phyloP scores from a whole-genome alignment of 495 filamentous ascomycete genomes.

The Penicillium soppii region DNA sequence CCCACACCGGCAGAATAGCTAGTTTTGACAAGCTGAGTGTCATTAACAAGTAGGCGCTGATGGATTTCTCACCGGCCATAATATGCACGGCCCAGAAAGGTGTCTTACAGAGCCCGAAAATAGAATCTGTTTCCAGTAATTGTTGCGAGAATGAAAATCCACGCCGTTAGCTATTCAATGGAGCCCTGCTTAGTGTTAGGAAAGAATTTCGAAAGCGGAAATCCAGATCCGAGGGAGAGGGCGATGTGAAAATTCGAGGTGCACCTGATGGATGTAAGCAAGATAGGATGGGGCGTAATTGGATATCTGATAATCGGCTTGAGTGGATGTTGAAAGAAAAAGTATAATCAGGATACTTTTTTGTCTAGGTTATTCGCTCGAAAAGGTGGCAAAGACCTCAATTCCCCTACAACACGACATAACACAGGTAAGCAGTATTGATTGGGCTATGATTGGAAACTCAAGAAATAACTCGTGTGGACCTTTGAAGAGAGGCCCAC shows the following conservation, averaged over 20 bases:
- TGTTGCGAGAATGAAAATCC: not conserved
- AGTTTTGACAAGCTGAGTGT: no score
- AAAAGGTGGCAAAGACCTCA: no score
- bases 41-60: not conserved
- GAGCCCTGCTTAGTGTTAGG: not conserved
- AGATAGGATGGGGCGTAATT: not conserved
- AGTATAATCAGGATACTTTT: not conserved
- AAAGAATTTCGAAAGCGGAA: not conserved
- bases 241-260: not conserved
- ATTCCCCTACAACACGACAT: no score
- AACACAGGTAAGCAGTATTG: not conserved
- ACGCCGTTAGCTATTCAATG: not conserved
- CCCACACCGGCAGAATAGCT: no score
- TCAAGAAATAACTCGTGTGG: not conserved
- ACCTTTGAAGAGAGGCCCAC: not conserved
- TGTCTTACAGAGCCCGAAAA: not conserved
- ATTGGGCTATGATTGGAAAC: not conserved
- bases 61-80: not conserved
- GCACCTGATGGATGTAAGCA: not conserved
- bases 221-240: not conserved
- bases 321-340: not conserved
- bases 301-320: not conserved
- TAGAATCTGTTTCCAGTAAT: not conserved
- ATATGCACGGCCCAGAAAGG: not conserved
- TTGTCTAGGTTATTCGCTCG: not conserved